phyloP scores from a whole-genome alignment of 768 basidiomycete species.

The Symmetrospora coprosmae region DNA sequence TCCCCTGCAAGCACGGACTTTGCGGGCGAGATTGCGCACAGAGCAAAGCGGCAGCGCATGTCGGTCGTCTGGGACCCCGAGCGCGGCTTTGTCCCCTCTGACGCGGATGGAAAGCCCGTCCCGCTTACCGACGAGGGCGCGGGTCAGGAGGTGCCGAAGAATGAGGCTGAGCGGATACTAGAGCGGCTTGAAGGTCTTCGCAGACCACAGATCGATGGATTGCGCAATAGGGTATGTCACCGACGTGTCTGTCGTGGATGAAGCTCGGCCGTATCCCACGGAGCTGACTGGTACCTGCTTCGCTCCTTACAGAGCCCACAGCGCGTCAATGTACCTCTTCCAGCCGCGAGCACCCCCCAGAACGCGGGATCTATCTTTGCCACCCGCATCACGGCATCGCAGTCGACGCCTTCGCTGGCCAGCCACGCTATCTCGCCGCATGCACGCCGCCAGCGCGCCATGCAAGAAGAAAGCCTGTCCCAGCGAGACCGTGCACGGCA shows the following conservation, averaged over 20 bases:
- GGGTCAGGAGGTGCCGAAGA: background rate
- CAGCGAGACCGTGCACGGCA: background rate
- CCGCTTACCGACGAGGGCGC: background rate
- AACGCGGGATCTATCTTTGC: conserved; percentile 9
- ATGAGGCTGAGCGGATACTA: conserved; percentile 11
- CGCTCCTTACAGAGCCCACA: conserved; percentile 10
- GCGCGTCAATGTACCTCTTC: conserved; percentile 8
- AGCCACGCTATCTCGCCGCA: conserved; percentile 11
- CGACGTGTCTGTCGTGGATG: too few species aligned
- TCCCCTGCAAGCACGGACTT: conserved; percentile 12
- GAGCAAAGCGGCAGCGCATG: background rate
- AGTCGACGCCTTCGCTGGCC: background rate
- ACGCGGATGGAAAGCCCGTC: background rate
- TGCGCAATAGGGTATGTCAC: conserved; percentile 3
- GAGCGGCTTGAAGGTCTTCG: conserved; percentile 5
- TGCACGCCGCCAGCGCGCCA: background rate
- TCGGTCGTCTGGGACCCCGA: conserved; percentile 11
- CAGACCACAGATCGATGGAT: background rate
- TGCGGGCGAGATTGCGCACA: background rate
- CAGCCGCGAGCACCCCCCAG: background rate
- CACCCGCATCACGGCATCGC: conserved; percentile 7
- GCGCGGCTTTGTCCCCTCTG: background rate
- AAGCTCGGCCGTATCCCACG: too few species aligned
- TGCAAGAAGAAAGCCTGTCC: background rate
- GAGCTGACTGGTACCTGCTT: too few species aligned